Evolutionary conservation across 1,139 yeast species (phyloP), one percentile per base, ranked within the genome.

Genomic region (Saccharomycopsis phalli): DNA sequence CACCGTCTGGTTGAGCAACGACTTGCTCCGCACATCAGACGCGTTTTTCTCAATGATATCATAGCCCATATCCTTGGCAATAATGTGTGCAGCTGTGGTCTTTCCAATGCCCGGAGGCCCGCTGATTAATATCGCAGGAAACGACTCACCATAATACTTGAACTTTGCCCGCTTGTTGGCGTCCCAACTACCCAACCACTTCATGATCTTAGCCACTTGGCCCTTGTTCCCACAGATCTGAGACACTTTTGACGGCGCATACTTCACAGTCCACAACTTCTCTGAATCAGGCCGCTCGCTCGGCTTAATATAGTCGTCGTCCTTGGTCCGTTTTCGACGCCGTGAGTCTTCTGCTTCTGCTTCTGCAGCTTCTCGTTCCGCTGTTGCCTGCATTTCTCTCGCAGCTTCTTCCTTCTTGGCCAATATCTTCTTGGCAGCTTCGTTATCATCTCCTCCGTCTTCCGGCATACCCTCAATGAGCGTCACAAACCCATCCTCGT

Each of bases 201-300:
- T 66, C 31, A 68, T 66, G 37, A 91, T 65, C 54, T 76, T 75
- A 30, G 66, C 65, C 3, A 93, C 78, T 41, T 76, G 76, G 1
- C 83, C 76, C 56, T 84, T 86, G 58, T 91, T 91, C 44, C 99
- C 99, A 61, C 96, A 87, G 29, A 91, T 75, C 50, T 91, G 96
- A 31, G 65, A 66, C 37, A 80, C 49, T 32, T 68, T 68, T 1
- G 74, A 71, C 4, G 99, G 99, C 0, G 98, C 97, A 60, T 91
- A 84, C 57, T 79, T 86, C 3, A 76, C 81, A 0, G 99, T 91
- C 98, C 98, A 93, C 45, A 93, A 64, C 51, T 76, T 76, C 44
- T 78, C 82, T 40, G 61, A 60, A 42, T 66, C 68, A 4, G 69
- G 58, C 17, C 66, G 59, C 13, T 58, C 63, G 21, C 52, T 46